These are phyloP conservation scores for Tetragonia tetragonoides DNA, from an alignment of 148 eudicot species.

Conservation along the genomic window DNA sequence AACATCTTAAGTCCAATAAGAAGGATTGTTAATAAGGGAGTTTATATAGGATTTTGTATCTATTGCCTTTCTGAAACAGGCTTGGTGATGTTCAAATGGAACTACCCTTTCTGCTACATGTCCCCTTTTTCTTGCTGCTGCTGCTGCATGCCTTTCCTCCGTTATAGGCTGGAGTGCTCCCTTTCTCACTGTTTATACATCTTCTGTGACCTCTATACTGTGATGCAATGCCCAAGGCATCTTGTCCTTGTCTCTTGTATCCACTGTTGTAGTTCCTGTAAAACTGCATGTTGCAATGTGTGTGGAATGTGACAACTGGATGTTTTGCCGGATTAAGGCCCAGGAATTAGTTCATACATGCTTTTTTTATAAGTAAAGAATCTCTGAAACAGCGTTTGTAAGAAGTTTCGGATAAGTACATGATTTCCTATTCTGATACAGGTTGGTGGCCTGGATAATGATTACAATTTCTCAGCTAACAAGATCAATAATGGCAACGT, in stretches of 20 bases:
- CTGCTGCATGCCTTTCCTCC: not conserved
- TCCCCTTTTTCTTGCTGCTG: not conserved
- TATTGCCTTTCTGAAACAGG: too few relatives aligned
- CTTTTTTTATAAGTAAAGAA: not conserved
- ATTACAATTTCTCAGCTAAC: constrained; percentile 34
- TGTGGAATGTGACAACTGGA: not conserved
- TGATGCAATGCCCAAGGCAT: not conserved
- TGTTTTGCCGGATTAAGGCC: not conserved
- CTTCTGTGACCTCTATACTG: not conserved
- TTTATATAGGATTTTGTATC: too few relatives aligned
- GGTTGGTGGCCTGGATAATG: constrained; percentile 43
- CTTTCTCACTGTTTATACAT: not conserved
- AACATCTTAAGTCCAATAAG: too few relatives aligned
- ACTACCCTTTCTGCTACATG: too few relatives aligned
- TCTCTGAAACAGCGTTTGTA: constrained; percentile 6
- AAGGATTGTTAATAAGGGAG: too few relatives aligned
- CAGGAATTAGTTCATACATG: not conserved
- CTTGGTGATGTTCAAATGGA: too few relatives aligned
- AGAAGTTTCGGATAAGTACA: not conserved
- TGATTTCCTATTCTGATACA: constrained; percentile 28
- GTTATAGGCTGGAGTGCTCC: not conserved
- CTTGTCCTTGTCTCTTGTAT: not conserved
- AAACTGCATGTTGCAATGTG: not conserved
- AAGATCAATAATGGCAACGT: constrained; percentile 48
- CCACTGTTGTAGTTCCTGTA: not conserved